Evolutionary conservation across 306 rosid genomes (phyloP).

Genomic region (Lathyrus tuberosus): DNA sequence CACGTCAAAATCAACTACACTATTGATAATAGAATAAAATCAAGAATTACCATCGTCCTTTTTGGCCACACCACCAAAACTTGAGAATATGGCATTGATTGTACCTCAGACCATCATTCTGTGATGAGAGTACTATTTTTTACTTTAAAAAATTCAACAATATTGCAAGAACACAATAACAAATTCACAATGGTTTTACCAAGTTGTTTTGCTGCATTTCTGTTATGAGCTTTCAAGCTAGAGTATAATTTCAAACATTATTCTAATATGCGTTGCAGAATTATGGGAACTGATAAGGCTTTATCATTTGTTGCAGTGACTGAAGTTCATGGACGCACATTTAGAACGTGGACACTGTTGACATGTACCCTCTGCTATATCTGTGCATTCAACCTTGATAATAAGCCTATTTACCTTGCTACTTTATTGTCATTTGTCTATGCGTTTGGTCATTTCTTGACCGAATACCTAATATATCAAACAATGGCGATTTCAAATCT

Average conservation of each 20-base stretch:
- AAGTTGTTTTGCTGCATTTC: conserved; percentile 34
- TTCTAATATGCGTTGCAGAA: conserved; percentile 19
- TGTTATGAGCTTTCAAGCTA: conserved; percentile 22
- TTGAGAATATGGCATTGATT: too few species aligned
- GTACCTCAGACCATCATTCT: conserved; percentile 10
- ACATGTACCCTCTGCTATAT: conserved; percentile 96
- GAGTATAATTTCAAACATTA: conserved; percentile 10
- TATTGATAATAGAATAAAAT: not conserved
- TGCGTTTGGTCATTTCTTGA: conserved; percentile 92
- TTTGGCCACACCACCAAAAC: not conserved
- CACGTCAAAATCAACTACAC: not conserved
- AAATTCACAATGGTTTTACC: not conserved
- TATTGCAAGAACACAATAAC: too few species aligned
- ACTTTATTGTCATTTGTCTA: conserved; percentile 83
- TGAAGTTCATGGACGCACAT: conserved; percentile 97
- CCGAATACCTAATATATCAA: conserved; percentile 70
- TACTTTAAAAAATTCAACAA: not conserved
- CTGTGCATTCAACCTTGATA: conserved; percentile 91
- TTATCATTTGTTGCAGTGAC: conserved; percentile 58
- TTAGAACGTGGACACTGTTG: conserved; percentile 89
- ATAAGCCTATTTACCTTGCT: conserved; percentile 80
- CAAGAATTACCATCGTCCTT: not conserved
- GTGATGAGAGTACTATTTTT: conserved; percentile 1
- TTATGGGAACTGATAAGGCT: conserved; percentile 30
- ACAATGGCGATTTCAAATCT: conserved; percentile 81